These are phyloP conservation scores for Boletus subparvulus DNA, from an alignment of 768 basidiomycete genomes.

Conservation along the genomic window DNA sequence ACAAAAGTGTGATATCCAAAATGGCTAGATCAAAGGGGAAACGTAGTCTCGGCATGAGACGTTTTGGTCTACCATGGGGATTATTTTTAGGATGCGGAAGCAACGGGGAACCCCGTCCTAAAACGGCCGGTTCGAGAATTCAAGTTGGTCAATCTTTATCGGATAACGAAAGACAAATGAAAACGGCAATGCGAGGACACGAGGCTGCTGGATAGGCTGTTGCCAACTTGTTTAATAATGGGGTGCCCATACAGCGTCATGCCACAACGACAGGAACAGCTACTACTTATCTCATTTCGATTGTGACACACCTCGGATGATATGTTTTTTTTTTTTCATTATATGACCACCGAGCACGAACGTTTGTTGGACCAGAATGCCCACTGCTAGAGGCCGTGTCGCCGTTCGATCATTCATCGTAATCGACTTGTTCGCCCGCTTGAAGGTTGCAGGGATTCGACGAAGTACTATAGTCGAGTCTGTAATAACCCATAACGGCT, in stretches of 20 bases:
- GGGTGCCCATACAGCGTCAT: constrained; percentile 15
- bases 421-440: neutral
- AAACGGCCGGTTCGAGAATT: no score
- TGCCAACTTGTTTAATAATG: constrained; percentile 17
- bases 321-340: neutral
- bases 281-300: constrained; percentile 18
- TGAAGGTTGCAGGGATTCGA: neutral
- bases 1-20: no score
- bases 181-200: constrained; percentile 23
- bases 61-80: no score
- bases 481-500: no score
- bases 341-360: neutral
- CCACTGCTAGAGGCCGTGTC: neutral
- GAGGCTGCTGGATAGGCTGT: constrained; percentile 12
- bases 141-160: no score
- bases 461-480: no score
- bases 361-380: neutral
- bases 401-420: neutral
- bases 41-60: no score
- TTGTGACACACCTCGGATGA: neutral
- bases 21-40: no score
- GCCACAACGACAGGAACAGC: constrained; percentile 2
- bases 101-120: no score
- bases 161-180: no score
- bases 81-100: no score